Percentiles rank a stretch among this genome's conserved stretches.
Conservation (phyloP, 495 filamentous ascomycete genomes). For the Aspergillus heteromorphus region DNA sequence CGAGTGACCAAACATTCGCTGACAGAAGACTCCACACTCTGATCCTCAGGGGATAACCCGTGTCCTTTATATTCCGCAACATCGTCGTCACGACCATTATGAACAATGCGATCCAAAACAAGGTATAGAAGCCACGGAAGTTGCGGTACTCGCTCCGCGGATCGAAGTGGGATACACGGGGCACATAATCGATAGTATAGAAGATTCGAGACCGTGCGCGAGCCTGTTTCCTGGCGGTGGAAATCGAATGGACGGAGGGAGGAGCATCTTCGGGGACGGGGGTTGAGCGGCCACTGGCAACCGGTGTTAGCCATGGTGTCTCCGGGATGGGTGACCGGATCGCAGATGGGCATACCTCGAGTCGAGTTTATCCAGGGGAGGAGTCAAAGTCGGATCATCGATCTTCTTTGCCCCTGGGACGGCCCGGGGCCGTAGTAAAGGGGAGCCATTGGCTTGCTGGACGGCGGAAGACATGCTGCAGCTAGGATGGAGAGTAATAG, state of each 20-base stretch:
- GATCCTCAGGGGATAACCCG: conserved; percentile 75
- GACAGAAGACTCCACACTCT: conserved; percentile 84
- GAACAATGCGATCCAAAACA: conserved; percentile 94
- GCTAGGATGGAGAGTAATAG: conserved; percentile 9
- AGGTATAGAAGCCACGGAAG: conserved; percentile 93
- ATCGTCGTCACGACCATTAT: conserved; percentile 95
- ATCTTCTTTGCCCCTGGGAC: conserved; percentile 19
- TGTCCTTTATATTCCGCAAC: conserved; percentile 90
- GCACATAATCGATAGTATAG: conserved; percentile 89
- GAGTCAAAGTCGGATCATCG: conserved; percentile 19
- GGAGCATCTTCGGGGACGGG: conserved; percentile 87
- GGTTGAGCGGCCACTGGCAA: conserved; percentile 74
- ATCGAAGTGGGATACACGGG: conserved; percentile 95
- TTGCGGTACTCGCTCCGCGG: conserved; percentile 85
- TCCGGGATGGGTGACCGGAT: not conserved
- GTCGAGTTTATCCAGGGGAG: conserved; percentile 26
- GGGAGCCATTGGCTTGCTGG: conserved; percentile 22
- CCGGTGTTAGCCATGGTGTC: not conserved
- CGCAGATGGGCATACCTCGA: conserved; percentile 21
- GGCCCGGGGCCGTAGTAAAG: conserved; percentile 29
- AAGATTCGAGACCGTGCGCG: conserved; percentile 84
- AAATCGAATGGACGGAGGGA: conserved; percentile 80
- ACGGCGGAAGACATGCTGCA: conserved; percentile 34
- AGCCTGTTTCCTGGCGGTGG: conserved; percentile 75
- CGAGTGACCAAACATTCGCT: conserved; percentile 81